Evolutionary conservation across 345 rosid species (phyloP), one percentile per base, ranked within the genome.

Genomic region (Pugionium cornutum): DNA sequence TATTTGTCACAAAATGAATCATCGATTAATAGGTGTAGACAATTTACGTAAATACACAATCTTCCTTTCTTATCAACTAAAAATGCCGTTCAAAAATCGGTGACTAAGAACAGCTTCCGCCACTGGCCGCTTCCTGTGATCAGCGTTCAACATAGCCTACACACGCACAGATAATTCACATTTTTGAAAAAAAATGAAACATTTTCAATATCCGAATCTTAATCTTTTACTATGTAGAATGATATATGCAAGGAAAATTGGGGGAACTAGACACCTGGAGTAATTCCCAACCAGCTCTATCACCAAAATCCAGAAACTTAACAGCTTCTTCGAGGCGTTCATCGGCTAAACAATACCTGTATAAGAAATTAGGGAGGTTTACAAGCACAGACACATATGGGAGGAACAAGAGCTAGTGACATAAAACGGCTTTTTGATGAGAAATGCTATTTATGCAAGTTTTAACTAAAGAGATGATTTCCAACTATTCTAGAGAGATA

Each of bases 271-370:
- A 30, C 65, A 92, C 98, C 98, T 89, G 92, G 46, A 89, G 97
- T 61, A 92, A 80, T 68, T 92, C 85, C 96, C 97, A 89, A 68
- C 98, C 96, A 77, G 98, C 91, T 67, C 77, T 76, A 67, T 81
- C 83, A 31, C 84, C 89, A 31, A 83, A 76, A 82, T 92, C 98
- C 62, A 92, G 81, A 78, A 92, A 92, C 74, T 79, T 84, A 52
- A 92, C 92, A 51, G 95, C 95, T 77, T 87, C 96, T 70, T 76
- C 77, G 44, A 86, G 77, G 39, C 87, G 86, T 50, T 92, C 97
- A 80, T 92, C 98, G 0, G 92, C 96, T 72, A 87, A 71, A 76
- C 98, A 92, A 73, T 89, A 92, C 80, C 96, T 92, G 92, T 71
- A 53, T 42, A 64, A 44, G 32, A 34, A 30, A 28, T n/a, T 51